Evolutionary conservation across 2,329 filamentous ascomycete genomes (phyloP).

Genomic region (Fusarium nematophilum): DNA sequence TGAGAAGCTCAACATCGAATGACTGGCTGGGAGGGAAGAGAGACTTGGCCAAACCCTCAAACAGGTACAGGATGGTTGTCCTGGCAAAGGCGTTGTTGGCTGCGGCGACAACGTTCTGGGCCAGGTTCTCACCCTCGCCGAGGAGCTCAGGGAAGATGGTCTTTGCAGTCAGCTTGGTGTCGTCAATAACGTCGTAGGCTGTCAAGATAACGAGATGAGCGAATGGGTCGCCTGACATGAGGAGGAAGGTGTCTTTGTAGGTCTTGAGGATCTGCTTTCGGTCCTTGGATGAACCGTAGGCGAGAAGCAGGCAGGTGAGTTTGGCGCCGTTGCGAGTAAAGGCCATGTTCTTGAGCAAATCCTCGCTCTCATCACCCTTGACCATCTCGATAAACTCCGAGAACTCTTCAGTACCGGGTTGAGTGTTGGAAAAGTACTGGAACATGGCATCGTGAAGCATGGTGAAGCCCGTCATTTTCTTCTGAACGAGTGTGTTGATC

Average conservation of each 20-base stretch:
- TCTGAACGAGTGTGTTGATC: slow-evolving; percentile 93
- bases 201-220: slow-evolving; percentile 86
- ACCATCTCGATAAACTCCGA: slow-evolving; percentile 90
- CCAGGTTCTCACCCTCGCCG: slow-evolving; percentile 73
- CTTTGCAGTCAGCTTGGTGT: slow-evolving; percentile 89
- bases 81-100: slow-evolving; percentile 74
- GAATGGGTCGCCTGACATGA: slow-evolving; percentile 83
- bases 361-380: slow-evolving; percentile 90
- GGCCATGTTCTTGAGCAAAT: slow-evolving; percentile 92
- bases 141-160: slow-evolving; percentile 88
- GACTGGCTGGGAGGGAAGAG: slow-evolving; percentile 72
- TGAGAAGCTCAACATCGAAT: slow-evolving; percentile 75
- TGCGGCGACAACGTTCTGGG: slow-evolving; percentile 72
- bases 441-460: slow-evolving; percentile 99
- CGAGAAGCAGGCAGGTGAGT: slow-evolving; percentile 83
- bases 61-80: slow-evolving; percentile 81
- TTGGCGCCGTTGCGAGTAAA: slow-evolving; percentile 92
- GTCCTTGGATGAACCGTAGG: slow-evolving; percentile 90
- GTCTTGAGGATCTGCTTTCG: slow-evolving; percentile 87
- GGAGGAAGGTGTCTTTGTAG: slow-evolving; percentile 89
- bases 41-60: slow-evolving; percentile 73
- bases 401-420: slow-evolving; percentile 81
- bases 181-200: slow-evolving; percentile 91
- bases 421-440: slow-evolving; percentile 89
- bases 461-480: slow-evolving; percentile 96